Evolutionary conservation across 345 rosid species (phyloP), one percentile per base, ranked within the genome.

Genomic region (Hibiscus trionum): DNA sequence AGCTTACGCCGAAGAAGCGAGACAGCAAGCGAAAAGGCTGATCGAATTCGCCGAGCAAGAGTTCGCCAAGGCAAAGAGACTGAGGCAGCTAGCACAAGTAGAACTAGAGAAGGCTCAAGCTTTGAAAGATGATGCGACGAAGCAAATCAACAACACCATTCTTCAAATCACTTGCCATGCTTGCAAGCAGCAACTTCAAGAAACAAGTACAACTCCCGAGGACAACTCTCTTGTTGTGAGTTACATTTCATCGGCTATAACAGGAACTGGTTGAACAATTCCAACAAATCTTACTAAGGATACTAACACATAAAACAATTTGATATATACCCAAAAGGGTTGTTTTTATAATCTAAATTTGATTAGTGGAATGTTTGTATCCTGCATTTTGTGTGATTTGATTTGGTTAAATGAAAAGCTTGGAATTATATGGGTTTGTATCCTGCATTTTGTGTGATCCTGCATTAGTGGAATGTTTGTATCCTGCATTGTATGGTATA

Each of bases 21-120:
- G 96, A 79, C 78, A 76, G 64, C 86, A 80, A 11, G 96, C 96
- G 0, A 90, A 83, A 71, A 72, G 84, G 49, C 91, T 87, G 89
- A 84, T 88, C 37, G 93, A 91, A 77, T 74, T 88, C 68, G 99
- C 99, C 0, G 96, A 95, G 76, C 82, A 29, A 66, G 97, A 95
- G 76, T 86, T 90, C 35, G 86, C 84, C 21, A 89, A 84, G 27
- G 99, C 99, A 2, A 90, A 87, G 83, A 80, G 81, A 76, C 86
- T 89, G 60, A 84, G 97, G 69, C 87, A 88, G 69, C 90, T 89
- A 70, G 97, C 99, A 2, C 93, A 83, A 42, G 84, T 91, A 0
- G 97, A 92, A 83, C 59, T 95, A 2, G 87, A 85, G 26, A 92
- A 87, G 72, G 97, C 93, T 35, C 81, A 80, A 33, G 81, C 80